Evolutionary conservation across 108 stramenopile genomes (phyloP), one percentile per base, ranked within the genome.

Genomic region (Nannochloropsis gaditana): DNA sequence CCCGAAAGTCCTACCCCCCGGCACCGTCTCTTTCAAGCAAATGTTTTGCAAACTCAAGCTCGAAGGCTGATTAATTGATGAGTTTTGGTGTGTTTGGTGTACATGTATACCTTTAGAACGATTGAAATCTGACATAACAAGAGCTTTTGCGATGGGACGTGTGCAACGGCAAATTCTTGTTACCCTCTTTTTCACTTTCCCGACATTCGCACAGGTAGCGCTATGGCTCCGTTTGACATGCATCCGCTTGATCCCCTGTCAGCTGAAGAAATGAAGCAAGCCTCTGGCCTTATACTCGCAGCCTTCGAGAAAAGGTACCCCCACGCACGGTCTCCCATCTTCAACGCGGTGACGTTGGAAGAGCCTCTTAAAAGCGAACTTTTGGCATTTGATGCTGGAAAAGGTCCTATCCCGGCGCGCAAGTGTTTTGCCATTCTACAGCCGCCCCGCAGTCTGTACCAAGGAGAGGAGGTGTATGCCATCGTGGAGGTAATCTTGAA

Each of bases 281-380:
- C 87, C 9, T 86, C 91, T 43, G 81, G 79, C 31, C 84, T 82
- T 5, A 87, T 92, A 15, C 82, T 84, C 43, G 17, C 43, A 11
- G 84, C 84, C 80, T 81, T 90, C 81, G 42, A 87, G 44, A 42
- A 81, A 15, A 81, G n/a, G 59, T n/a, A 73, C 59, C 59, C 83
- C 9, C 43, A 85, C 21, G 31, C 59, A 73, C 79, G 87, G 9
- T 21, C 87, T 11, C 80, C 91, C 47, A 91, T 90, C 31, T 93
- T 93, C 82, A 91, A 92, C 9, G 89, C 91, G 42, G 83, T 93
- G 31, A 88, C 89, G 41, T 82, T 92, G 17, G 84, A 87, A 21
- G 93, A 93, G 82, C 93, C 91, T 11, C 45, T 85, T 83, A 93
- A 92, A 82, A 91, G 92, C 21, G 91, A 91, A 59, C 81, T 92